Percentiles rank a stretch among this genome's conserved stretches.
These are phyloP conservation scores for Penicillium canariense DNA, from an alignment of 495 filamentous ascomycete species.

Conservation along the genomic window DNA sequence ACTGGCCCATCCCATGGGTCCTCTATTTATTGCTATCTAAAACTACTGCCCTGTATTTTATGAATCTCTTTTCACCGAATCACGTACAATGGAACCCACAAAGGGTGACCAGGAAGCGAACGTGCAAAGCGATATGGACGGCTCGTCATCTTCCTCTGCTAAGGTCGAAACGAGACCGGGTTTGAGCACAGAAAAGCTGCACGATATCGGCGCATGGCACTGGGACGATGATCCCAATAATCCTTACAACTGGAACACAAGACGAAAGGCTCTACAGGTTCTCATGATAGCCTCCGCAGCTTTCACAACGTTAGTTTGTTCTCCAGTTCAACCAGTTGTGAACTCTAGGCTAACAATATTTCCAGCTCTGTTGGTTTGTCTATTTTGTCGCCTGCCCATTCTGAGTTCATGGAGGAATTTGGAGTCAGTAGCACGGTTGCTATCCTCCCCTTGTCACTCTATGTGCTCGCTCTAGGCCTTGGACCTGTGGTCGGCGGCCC, in stretches of 20 bases:
- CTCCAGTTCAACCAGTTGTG: too few relatives aligned
- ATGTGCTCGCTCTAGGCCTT: constrained; percentile 55
- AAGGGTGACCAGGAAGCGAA: too few relatives aligned
- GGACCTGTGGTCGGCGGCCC: constrained; percentile 60
- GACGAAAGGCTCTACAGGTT: constrained; percentile 15
- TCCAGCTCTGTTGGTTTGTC: constrained; percentile 53
- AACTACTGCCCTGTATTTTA: too few relatives aligned
- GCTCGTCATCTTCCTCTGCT: too few relatives aligned
- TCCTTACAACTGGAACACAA: constrained; percentile 26
- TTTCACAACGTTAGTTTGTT: constrained; percentile 27
- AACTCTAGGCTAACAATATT: neutral
- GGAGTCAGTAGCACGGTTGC: constrained; percentile 49
- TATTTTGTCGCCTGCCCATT: constrained; percentile 48
- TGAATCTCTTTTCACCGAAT: too few relatives aligned
- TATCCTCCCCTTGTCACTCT: constrained; percentile 54
- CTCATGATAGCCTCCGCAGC: constrained; percentile 20
- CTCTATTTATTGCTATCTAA: too few relatives aligned
- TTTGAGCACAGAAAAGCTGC: too few relatives aligned
- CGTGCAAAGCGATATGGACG: too few relatives aligned
- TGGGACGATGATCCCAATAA: constrained; percentile 27
- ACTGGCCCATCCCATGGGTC: too few relatives aligned
- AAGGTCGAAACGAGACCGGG: too few relatives aligned
- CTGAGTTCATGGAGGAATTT: constrained; percentile 45
- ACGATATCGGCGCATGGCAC: constrained; percentile 5
- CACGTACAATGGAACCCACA: too few relatives aligned